These are phyloP conservation scores for Apium graveolens DNA, from an alignment of 129 eudicot genomes.

Conservation along the genomic window DNA sequence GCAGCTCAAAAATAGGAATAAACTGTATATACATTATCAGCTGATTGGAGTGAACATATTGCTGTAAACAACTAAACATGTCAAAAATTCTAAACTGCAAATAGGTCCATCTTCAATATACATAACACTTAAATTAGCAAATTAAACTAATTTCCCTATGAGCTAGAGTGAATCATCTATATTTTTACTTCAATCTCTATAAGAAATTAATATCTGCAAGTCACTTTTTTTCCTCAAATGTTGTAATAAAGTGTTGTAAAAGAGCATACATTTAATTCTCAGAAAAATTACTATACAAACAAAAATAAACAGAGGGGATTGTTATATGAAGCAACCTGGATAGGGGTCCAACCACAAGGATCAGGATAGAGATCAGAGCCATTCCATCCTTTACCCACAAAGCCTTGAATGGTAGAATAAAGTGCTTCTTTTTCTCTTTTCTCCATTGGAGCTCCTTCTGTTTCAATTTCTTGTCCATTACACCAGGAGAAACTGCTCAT, in stretches of 20 bases:
- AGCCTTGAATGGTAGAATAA: slow-evolving; percentile 33
- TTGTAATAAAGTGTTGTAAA: too few species aligned
- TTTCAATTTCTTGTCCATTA: slow-evolving; percentile 14
- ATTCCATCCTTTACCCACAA: slow-evolving; percentile 42
- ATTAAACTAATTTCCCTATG: neutral
- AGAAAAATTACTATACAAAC: neutral
- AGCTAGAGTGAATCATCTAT: neutral
- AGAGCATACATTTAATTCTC: neutral
- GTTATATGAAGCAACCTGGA: slow-evolving; percentile 18
- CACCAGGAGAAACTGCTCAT: neutral
- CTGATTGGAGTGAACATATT: neutral
- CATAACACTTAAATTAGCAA: neutral
- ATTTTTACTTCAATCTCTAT: neutral
- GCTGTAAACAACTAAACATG: neutral
- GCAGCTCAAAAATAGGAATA: neutral
- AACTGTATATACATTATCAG: neutral
- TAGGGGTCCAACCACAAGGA: slow-evolving; percentile 50
- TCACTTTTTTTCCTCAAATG: too few species aligned
- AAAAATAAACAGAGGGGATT: neutral
- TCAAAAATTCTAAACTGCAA: neutral
- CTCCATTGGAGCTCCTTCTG: slow-evolving; percentile 23
- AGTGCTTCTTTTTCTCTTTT: slow-evolving; percentile 32
- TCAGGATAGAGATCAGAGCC: slow-evolving; percentile 48
- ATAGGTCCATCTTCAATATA: neutral
- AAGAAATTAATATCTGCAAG: neutral